These are phyloP conservation scores for Ceratobasidium theobromae DNA, from an alignment of 1,284 basidiomycete species.

Conservation along the genomic window DNA sequence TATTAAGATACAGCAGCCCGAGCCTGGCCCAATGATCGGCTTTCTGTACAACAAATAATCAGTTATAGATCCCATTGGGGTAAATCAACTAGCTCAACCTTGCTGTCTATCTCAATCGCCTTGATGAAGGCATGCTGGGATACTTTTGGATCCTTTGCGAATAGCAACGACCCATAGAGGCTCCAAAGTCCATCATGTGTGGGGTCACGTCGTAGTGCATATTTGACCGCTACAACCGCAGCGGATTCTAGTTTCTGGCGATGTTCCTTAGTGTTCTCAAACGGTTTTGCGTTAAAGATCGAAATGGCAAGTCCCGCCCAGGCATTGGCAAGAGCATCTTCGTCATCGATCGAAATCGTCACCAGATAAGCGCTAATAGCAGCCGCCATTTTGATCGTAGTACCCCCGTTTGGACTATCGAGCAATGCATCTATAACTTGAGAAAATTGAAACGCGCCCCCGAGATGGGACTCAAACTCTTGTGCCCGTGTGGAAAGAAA, in stretches of 20 bases:
- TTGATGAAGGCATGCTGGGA: slow-evolving; percentile 93
- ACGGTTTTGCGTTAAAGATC: slow-evolving; percentile 42
- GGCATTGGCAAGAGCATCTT: slow-evolving; percentile 58
- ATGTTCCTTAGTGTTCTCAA: slow-evolving; percentile 4
- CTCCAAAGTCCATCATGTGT: slow-evolving; percentile 81
- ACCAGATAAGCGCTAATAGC: slow-evolving; percentile 73
- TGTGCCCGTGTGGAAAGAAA: slow-evolving; percentile 43
- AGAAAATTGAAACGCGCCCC: background rate
- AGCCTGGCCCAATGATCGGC: slow-evolving; percentile 84
- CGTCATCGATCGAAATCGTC: slow-evolving; percentile 65
- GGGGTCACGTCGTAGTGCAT: slow-evolving; percentile 76
- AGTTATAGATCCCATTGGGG: slow-evolving; percentile 15
- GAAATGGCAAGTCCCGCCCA: slow-evolving; percentile 78
- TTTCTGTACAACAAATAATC: slow-evolving; percentile 52
- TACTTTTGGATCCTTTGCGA: slow-evolving; percentile 63
- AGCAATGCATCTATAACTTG: slow-evolving; percentile 21
- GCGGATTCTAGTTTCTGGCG: slow-evolving; percentile 1
- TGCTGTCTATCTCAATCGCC: slow-evolving; percentile 81
- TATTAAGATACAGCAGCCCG: slow-evolving; percentile 85
- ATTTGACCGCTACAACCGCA: slow-evolving; percentile 65
- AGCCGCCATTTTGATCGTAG: slow-evolving; percentile 58
- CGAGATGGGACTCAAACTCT: slow-evolving; percentile 46
- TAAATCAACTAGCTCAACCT: slow-evolving; percentile 50
- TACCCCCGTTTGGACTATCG: slow-evolving; percentile 4
- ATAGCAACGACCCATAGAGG: slow-evolving; percentile 73